These are phyloP conservation scores for Calamus simplicifolius DNA, from an alignment of 176 grass and related monocot genomes.

Conservation along the genomic window DNA sequence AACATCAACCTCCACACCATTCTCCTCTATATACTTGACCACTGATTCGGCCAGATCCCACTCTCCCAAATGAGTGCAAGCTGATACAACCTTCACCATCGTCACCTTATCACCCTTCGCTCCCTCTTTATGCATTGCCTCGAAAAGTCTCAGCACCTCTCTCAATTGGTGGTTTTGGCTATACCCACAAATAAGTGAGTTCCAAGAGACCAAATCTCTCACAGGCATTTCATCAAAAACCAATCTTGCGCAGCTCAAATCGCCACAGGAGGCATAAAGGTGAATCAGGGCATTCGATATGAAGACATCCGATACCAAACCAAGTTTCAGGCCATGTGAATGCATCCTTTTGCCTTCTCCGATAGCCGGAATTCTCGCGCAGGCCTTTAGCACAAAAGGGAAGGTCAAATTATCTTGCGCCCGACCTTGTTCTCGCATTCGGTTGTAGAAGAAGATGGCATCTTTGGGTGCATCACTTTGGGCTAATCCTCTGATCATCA, in stretches of 20 bases:
- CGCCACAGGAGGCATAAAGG: conserved; percentile 29
- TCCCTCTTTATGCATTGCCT: conserved; percentile 28
- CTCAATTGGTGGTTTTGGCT: conserved; percentile 15
- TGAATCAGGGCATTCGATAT: conserved; percentile 34
- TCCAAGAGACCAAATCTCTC: conserved; percentile 58
- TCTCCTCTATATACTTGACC: conserved; percentile 35
- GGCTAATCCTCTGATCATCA: too few relatives aligned
- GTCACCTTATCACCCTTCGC: conserved; percentile 49
- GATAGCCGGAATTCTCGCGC: conserved; percentile 16
- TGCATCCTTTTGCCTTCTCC: conserved; percentile 31
- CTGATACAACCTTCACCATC: conserved; percentile 49
- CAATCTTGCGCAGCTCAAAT: conserved; percentile 26
- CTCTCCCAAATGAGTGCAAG: conserved; percentile 44
- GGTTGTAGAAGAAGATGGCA: too few relatives aligned
- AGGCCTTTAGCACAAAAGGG: conserved; percentile 32
- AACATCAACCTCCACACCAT: conserved; percentile 43
- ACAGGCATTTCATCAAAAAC: conserved; percentile 38
- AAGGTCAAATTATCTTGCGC: conserved; percentile 41
- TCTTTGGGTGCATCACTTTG: too few relatives aligned
- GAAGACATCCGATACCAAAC: conserved; percentile 29
- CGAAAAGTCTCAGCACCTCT: conserved; percentile 28
- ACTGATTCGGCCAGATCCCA: conserved; percentile 33
- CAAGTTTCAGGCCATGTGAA: conserved; percentile 34
- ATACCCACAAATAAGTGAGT: conserved; percentile 43
- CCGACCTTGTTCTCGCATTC: too few relatives aligned